phyloP scores from a whole-genome alignment of 805 yeast genomes.

The Vanderwaltozyma verrucispora region DNA sequence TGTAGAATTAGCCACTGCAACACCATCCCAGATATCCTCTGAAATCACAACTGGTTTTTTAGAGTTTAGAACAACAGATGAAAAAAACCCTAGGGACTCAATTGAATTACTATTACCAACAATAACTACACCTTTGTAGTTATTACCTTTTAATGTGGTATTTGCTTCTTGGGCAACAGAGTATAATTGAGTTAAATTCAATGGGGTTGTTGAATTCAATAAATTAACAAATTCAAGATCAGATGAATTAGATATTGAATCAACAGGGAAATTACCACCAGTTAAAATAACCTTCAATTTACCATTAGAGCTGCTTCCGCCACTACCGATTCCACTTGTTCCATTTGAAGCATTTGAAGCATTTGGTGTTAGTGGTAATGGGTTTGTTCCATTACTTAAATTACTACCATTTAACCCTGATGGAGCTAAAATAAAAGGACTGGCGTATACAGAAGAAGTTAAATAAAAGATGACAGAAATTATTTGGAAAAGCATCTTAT shows the following conservation, averaged over 20 bases:
- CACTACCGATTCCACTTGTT: background rate
- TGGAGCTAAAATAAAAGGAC: no score
- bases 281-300: constrained; percentile 12
- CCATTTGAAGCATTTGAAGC: background rate
- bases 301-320: background rate
- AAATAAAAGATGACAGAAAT: no score
- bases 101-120: constrained; percentile 16
- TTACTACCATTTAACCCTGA: no score
- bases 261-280: constrained; percentile 12
- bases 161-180: constrained; percentile 9
- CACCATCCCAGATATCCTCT: constrained; percentile 15
- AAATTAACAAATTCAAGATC: constrained; percentile 6
- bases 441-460: no score
- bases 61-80: constrained; percentile 13
- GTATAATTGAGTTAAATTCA: constrained; percentile 20
- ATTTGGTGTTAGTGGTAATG: no score
- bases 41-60: constrained; percentile 18
- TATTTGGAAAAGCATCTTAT: no score
- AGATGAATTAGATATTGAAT: constrained; percentile 5
- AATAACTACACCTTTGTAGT: constrained; percentile 17
- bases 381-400: constrained; percentile 4
- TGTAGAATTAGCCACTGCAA: constrained; percentile 12
- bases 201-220: constrained; percentile 14
- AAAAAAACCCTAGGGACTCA: constrained; percentile 21
- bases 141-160: constrained; percentile 5